Base-by-base conservation (phyloP, 2,329 filamentous ascomycete species). In the Cercospora zeae-maydis region DNA sequence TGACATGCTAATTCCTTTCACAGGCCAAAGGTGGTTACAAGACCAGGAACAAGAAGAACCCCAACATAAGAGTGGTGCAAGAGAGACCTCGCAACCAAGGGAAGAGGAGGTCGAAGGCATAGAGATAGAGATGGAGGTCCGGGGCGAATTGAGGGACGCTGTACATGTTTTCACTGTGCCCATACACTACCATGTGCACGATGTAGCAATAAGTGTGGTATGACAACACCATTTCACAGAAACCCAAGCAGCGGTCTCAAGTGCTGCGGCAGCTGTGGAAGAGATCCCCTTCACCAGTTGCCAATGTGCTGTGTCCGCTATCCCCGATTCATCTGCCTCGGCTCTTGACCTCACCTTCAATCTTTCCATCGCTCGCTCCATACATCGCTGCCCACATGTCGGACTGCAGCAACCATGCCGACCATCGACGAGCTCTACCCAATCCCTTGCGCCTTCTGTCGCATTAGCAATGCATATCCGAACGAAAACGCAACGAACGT, bases 41-140 rank as follows among this genome's bases (percentile, higher is more conserved):
- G 84, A 97, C 93, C 52, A 86, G 93, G 69, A 86, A 87, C 72
- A 96, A 90, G 82, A 85, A 88, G 79, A 97, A 97, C 77, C 80
- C 89, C 79, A 97, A 98, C 83, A 95, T 90, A 76, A 93, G 89
- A 81, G 90, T 99, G 67, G 92, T 98, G 53, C 86, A 89, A 67
- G 85, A 92, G 64, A 86, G 93, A 72, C 84, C 86, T 61, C 88
- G 95, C 73, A 98, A 97, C 81, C 89, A 96, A 79, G 93, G 93
- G 78, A 96, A 93, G 83, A 86, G 93, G 74, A 80, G 83, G 71
- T 87, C 69, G 47, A 72, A 72, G 65, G 70, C 69, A 58, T 73
- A 70, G 66, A 61, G 21, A 13, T 14, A 16, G 21, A 31, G 47
- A 11, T 45, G 14, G 19, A 52, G 13, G 27, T 16, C 11, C 24